Base-by-base conservation (phyloP, 768 basidiomycete genomes). In the Termitomyces sp. region DNA sequence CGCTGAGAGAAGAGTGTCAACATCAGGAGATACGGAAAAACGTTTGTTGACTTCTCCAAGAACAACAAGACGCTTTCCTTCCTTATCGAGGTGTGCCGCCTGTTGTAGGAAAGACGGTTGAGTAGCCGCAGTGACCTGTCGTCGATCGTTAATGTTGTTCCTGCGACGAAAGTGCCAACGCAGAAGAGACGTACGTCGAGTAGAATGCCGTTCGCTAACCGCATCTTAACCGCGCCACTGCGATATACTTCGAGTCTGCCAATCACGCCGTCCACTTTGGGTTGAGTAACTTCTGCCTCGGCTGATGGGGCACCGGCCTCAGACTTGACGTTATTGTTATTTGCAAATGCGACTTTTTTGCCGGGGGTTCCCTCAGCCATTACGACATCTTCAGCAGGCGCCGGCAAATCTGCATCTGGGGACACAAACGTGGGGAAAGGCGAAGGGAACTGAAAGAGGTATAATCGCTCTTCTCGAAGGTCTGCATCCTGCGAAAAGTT, bases 101-200 rank as follows among this genome's bases (percentile, higher is more conserved):
- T 96, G 92, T 67, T 95, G 91, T 3, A 95, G 79, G 69, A 96
- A 96, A 0, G 91, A 89, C 1, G 92, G 84, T 54, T 88, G 88
- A 2, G 90, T 92, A 8, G 87, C 91, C 10, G 88, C 84, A 17
- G 81, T 83, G 32, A 96, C 86, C 94, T 91, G 64, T 35, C 43
- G 45, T 52, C 28, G 39, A 50, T 8, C 21, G n/a, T 28, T 4
- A 21, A 14, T 27, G 21, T 47, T 34, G 32, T 8, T 52, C 14
- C 49, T 48, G 39, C 3, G 27, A 5, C 12, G 32, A n/a, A 37
- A 55, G 32, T 11, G n/a, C 39, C 41, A 34, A 54, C 40, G 40
- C 16, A 59, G 35, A 59, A 56, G 37, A 47, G 28, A 73, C 85
- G 60, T 68, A 94, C 94, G 67, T 95, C 88, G 66, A 96, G 75